phyloP scores from a whole-genome alignment of 2,329 filamentous ascomycete genomes.

The Cercospora sp. region DNA sequence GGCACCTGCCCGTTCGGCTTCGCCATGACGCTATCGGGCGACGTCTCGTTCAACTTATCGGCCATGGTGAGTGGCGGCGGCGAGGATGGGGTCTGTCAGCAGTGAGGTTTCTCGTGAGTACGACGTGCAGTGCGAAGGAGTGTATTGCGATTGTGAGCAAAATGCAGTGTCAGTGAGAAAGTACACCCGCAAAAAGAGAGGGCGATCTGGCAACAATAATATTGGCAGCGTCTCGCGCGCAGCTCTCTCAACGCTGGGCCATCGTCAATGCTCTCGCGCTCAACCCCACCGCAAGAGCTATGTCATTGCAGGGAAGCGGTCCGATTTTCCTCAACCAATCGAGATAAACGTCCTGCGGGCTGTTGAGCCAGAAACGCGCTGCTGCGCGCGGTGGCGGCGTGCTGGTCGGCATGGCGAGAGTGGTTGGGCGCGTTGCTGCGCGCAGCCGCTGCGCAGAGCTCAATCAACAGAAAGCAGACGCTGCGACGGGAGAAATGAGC shows the following conservation, averaged over 20 bases:
- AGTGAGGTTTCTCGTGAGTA: not conserved
- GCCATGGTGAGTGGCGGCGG: constrained; percentile 34
- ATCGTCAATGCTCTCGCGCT: constrained; percentile 8
- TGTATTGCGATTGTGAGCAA: not conserved
- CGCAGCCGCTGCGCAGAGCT: constrained; percentile 11
- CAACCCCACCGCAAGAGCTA: constrained; percentile 9
- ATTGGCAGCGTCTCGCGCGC: not conserved
- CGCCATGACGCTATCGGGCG: constrained; percentile 47
- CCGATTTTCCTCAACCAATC: constrained; percentile 16
- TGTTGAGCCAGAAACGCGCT: not conserved
- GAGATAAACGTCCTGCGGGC: not conserved
- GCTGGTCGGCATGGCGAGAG: not conserved
- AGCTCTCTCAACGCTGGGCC: constrained; percentile 2
- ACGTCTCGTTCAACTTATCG: constrained; percentile 47
- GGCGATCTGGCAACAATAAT: not conserved
- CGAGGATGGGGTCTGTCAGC: constrained; percentile 1
- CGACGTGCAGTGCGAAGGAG: not conserved
- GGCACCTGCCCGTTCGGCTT: constrained; percentile 56
- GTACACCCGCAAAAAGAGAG: not conserved
- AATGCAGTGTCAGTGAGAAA: not conserved
- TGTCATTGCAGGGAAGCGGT: constrained; percentile 15
- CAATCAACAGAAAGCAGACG: not conserved
- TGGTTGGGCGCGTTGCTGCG: constrained; percentile 15
- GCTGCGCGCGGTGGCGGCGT: not conserved
- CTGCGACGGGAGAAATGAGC: not conserved